These are phyloP conservation scores for Zea luxurians DNA, from an alignment of 176 grass and related monocot genomes.

Conservation along the genomic window DNA sequence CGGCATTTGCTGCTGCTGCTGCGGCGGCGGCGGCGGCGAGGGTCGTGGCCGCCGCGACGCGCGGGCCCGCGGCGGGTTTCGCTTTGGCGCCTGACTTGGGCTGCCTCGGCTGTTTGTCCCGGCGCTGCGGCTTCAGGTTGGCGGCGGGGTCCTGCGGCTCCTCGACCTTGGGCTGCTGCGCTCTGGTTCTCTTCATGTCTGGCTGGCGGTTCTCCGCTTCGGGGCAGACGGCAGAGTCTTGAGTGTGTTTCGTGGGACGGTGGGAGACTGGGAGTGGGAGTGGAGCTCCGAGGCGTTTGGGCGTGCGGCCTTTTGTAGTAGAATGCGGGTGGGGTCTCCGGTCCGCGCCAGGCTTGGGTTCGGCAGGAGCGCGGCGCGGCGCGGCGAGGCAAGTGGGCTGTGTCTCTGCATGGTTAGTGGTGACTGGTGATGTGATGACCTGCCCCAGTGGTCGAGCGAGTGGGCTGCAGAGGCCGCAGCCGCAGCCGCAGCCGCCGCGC, in stretches of 20 bases:
- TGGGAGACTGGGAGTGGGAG: neutral
- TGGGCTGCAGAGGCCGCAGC: too few relatives aligned
- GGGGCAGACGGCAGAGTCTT: neutral
- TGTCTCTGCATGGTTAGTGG: neutral
- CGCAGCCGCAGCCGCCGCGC: too few relatives aligned
- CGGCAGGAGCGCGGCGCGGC: neutral
- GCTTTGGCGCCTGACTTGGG: constrained; percentile 8
- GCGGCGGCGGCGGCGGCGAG: too few relatives aligned
- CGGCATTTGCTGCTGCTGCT: neutral
- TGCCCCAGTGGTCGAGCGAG: neutral
- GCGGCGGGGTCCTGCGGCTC: constrained; percentile 15
- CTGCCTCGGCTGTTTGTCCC: constrained; percentile 43
- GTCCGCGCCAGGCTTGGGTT: neutral
- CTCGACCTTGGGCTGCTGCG: constrained; percentile 36
- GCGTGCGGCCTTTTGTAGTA: constrained; percentile 33
- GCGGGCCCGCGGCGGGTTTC: too few relatives aligned
- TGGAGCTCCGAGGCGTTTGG: neutral
- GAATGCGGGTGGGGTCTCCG: neutral
- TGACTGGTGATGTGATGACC: neutral
- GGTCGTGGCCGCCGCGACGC: too few relatives aligned
- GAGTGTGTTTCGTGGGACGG: neutral
- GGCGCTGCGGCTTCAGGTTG: constrained; percentile 43
- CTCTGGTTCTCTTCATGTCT: constrained; percentile 58
- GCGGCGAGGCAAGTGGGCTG: neutral
- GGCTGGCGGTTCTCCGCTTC: neutral